Evolutionary conservation across 805 yeast genomes (phyloP), one percentile per base, ranked within the genome.

Genomic region (Nakazawaea laoshanensis): DNA sequence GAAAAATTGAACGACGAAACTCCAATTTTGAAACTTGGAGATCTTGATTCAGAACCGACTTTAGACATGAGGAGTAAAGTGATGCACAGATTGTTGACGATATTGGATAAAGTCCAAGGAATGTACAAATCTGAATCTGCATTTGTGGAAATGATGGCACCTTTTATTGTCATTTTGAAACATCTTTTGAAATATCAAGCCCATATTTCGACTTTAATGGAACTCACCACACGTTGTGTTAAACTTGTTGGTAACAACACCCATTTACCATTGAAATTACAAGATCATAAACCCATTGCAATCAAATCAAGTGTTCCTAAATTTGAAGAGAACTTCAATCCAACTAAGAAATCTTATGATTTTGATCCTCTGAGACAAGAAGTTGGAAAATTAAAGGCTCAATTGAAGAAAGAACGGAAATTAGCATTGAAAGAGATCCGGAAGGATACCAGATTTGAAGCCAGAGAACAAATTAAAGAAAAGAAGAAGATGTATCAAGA

Each of bases 281-380:
- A 92, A 59, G 61, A 72, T 6, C 96, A 88, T 61, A 74, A 72
- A 49, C 86, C 94, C 16, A 52, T 92, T 36, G 82, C 95, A 3
- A 82, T 92, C 49, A 78, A 87, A 25, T 71, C 95, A 2, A 71
- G 70, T 48, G 81, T 87, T 23, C 99, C 99, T 43, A 78, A 83
- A 58, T 92, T 81, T 53, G 96, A 89, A 59, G 97, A 86, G 49
- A 86, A 87, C 65, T 92, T 79, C 72, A 89, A 88, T 61, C 95
- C 96, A 36, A 96, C 86, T 52, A 84, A 77, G 73, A 88, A 84
- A 61, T 83, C 94, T 7, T 82, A 86, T 55, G 96, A 89, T 54
- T 71, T 81, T 33, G 82, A 88, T 53, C 68, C 77, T 45, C 77
- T 80, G 39, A 70, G 92, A 57, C 84, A 77, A 44, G 97, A 92